Conservation (phyloP, 805 yeast genomes). For the Pichia kluyveri region DNA sequence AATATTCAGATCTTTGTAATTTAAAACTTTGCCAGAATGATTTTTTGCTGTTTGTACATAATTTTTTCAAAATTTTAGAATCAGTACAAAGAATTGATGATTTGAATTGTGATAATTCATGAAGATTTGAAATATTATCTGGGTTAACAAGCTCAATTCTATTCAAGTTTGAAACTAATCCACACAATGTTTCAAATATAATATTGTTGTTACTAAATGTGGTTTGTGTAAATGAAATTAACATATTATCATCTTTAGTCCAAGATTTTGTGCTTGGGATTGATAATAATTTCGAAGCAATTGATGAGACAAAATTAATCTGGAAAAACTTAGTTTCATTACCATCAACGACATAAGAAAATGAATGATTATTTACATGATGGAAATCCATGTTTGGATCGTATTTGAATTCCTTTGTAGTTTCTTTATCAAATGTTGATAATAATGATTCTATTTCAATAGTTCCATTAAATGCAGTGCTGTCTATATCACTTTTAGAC, state of each 20-base stretch:
- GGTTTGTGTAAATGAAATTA: conserved; percentile 14
- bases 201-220: conserved; percentile 13
- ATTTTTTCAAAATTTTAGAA: conserved; percentile 17
- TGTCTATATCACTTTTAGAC: neutral
- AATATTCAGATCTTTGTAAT: conserved; percentile 29
- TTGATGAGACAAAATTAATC: conserved; percentile 27
- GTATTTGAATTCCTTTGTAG: conserved; percentile 7
- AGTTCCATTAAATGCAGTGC: neutral
- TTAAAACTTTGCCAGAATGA: conserved; percentile 19
- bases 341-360: conserved; percentile 14
- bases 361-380: conserved; percentile 20
- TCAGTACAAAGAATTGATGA: conserved; percentile 27
- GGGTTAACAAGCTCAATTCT: conserved; percentile 18
- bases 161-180: conserved; percentile 28
- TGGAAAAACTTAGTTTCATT: conserved; percentile 23
- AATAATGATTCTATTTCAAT: neutral
- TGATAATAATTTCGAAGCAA: conserved; percentile 28
- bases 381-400: conserved; percentile 17
- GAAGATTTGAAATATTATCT: conserved; percentile 3
- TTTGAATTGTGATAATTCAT: conserved; percentile 4
- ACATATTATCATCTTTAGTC: conserved; percentile 18
- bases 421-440: neutral
- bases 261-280: conserved; percentile 21
- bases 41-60: conserved; percentile 14
- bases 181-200: conserved; percentile 31